Conservation (phyloP, 108 stramenopile genomes). For the Cyclotella cryptica region DNA sequence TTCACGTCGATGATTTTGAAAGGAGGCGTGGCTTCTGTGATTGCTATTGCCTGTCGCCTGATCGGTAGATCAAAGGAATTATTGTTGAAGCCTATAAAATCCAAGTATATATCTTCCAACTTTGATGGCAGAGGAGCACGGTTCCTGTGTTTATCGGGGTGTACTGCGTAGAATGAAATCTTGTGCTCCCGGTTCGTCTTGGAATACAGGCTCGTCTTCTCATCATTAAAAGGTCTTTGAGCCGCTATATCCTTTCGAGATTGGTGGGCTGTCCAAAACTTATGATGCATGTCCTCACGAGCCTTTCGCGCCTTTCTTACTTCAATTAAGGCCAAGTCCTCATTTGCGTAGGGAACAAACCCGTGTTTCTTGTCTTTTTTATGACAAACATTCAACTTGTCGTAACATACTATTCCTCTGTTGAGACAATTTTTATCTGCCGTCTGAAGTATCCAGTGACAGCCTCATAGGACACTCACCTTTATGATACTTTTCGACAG, state of each 20-base stretch:
- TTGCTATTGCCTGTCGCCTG: slow-evolving; percentile 20
- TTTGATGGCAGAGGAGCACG: slow-evolving; percentile 24
- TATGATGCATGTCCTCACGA: slow-evolving; percentile 19
- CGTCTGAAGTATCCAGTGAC: too few relatives aligned
- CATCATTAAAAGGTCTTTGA: too few relatives aligned
- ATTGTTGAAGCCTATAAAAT: neutral
- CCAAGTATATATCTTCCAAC: slow-evolving; percentile 22
- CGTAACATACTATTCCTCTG: too few relatives aligned
- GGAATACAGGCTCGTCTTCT: too few relatives aligned
- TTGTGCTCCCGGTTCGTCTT: neutral
- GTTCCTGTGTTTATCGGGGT: neutral
- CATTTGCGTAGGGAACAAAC: neutral
- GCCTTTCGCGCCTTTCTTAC: neutral
- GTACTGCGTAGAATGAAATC: neutral
- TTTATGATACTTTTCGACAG: too few relatives aligned
- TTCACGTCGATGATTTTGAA: slow-evolving; percentile 43
- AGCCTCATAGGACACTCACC: too few relatives aligned
- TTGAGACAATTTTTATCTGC: too few relatives aligned
- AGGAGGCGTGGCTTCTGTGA: slow-evolving; percentile 25
- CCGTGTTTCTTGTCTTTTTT: neutral
- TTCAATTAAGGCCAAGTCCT: slow-evolving; percentile 19
- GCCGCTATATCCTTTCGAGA: slow-evolving; percentile 4
- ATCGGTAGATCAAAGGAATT: too few relatives aligned
- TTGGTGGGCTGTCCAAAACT: slow-evolving; percentile 19
- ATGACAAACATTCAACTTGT: too few relatives aligned